Base-by-base conservation (phyloP, 257 asterid genomes). In the Cinchona pubescens region DNA sequence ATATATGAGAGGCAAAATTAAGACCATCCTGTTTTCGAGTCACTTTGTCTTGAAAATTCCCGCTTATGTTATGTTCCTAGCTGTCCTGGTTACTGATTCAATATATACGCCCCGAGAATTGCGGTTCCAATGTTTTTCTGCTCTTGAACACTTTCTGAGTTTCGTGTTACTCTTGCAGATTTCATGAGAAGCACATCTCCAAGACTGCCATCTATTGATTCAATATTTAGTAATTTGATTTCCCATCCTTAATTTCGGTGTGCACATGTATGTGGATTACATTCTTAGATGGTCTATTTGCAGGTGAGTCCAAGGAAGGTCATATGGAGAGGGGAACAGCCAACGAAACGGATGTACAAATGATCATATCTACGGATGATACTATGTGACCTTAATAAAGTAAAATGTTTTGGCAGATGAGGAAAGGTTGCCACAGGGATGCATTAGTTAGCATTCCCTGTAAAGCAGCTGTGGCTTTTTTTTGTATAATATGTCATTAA, bases 171-270 rank as follows among this genome's bases (percentile, higher is more conserved):
- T 62, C 43, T 71, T 83, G 82, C 86, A 89, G 97, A 87, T 81
- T 84, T 77, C 73, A 56, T 74, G 48, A 86, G 90, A 83, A 88
- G 88, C 77, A 74, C 88, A 66, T 87, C 93, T 46, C 95, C 95
- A 60, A 81, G 82, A 55, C 89, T 86, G 27, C 90, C 87, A 40
- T 90, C 96, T 48, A 81, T 87, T 58, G 87, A 87, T 80, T 81
- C 93, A 55, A 75, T 87, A 75, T 88, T 90, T 60, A 86, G 96
- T 87, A 69, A 83, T 66, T 46, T 45, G 29, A 9, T 30, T 8
- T n/a, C 9, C 35, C 45, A 45, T 74, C 49, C 37, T 61, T 42
- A 21, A 32, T 30, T 74, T 61, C n/a, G 3, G 34, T 15, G 4
- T 45, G 18, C 5, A 8, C 5, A 10, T 63, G 35, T 63, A 7